Base-by-base conservation (phyloP, 2,329 filamentous ascomycete species). In the Xylariaceae sp. region DNA sequence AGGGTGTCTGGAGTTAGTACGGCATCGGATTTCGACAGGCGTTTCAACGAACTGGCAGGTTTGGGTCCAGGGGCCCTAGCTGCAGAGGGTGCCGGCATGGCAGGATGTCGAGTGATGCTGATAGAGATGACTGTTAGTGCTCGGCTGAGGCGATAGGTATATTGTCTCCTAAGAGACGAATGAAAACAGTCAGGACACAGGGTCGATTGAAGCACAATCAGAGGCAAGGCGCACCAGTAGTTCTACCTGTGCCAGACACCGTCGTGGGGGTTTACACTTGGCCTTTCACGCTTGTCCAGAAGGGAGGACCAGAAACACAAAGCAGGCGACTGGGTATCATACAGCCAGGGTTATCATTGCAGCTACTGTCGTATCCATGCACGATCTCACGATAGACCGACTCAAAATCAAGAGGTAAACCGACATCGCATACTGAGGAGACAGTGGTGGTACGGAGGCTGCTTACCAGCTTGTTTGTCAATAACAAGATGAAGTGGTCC, bases 1-100 rank as follows among this genome's bases (percentile, higher is more conserved):
- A 55, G 49, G 10, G 49, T 48, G 15, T 57, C 48, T 6, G 61
- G 50, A 55, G 67, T 58, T 73, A 72, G 44, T 75, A 70, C 51
- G 74, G 68, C 10, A 75, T 78, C 52, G 71, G 73, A 11, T 75
- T 73, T 58, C 74, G 68, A 63, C 75, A 73, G n/a, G 68, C 61
- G 5, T 63, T 61, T 48, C 9, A 63, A 65, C 7, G 65, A 63
- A 33, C 44, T 66, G 41, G 59, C 48, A 45, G 59, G 60, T 45
- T 51, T 58, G 30, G 63, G 58, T 47, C 62, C 60, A 30, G 60
- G 42, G 48, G 51, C 58, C 54, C 54, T 64, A 15, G 62, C 51
- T 1, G 54, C 47, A 7, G 61, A 54, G 2, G 51, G 50, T 11
- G 62, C 53, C 17, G 63, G 55, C 62, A 65, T 66, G 44, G 54